phyloP scores from a whole-genome alignment of 768 basidiomycete genomes.

The Termitomyces sp. region DNA sequence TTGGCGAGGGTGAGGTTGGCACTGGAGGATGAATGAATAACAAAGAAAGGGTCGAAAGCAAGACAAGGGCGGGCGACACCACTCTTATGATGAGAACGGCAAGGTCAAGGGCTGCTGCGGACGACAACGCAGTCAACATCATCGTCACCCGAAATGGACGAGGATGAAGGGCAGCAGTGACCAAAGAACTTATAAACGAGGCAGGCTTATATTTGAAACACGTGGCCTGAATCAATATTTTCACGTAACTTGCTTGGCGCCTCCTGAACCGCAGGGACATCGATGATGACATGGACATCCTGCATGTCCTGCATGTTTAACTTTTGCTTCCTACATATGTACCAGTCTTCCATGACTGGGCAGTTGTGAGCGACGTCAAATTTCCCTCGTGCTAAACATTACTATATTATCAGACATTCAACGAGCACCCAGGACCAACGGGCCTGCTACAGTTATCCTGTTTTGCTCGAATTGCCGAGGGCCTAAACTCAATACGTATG shows the following conservation, averaged over 20 bases:
- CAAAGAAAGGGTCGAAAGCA: slow-evolving; percentile 61
- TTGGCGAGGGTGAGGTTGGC: slow-evolving; percentile 55
- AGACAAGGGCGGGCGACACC: slow-evolving; percentile 63
- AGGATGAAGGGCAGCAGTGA: slow-evolving; percentile 12
- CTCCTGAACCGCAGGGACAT: neutral
- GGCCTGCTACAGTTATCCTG: neutral
- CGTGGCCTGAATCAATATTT: slow-evolving; percentile 18
- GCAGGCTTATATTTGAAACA: slow-evolving; percentile 21
- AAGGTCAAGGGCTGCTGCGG: slow-evolving; percentile 16
- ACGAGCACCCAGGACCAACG: neutral
- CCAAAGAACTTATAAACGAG: slow-evolving; percentile 8
- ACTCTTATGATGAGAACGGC: slow-evolving; percentile 58
- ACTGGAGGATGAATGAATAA: slow-evolving; percentile 43
- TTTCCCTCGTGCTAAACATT: neutral
- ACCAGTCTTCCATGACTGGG: neutral
- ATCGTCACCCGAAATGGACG: slow-evolving; percentile 22
- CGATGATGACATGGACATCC: neutral
- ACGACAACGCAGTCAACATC: slow-evolving; percentile 21
- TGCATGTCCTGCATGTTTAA: neutral
- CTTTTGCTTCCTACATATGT: neutral
- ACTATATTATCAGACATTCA: neutral
- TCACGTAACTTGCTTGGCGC: slow-evolving; percentile 14
- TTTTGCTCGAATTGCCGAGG: neutral
- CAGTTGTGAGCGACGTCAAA: neutral
- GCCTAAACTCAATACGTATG: too few relatives aligned